Evolutionary conservation across 164 flowering plant species (phyloP), one percentile per base, ranked within the genome.

Genomic region (Protea cynaroides): DNA sequence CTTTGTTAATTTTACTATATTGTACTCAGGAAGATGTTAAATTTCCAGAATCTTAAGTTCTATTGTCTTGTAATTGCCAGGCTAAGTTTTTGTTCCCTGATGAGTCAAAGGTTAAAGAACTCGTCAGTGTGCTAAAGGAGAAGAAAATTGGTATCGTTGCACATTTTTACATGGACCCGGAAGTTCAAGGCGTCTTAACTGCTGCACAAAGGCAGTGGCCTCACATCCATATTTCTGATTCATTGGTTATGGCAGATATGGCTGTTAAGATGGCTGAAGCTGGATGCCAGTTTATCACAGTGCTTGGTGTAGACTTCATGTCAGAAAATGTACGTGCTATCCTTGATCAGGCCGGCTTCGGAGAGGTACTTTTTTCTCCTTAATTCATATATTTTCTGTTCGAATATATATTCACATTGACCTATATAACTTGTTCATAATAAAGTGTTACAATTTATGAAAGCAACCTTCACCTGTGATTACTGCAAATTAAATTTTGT

Each of bases 131-230:
- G 77, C 82, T 94, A 21, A 85, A 76, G 80, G 90, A 86, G 79
- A 91, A 87, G 85, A 83, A 83, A 71, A 88, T 94, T 75, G 97
- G 97, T 21, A 79, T 94, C 52, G 97, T 82, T 67, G 99, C 99
- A 25, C 99, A 94, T 63, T 94, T 94, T 75, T 94, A 92, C 79
- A 92, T 92, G 99, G 99, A 94, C 71, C 97, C 99, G 51, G 97
- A 94, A 79, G 99, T 94, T 50, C 97, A 94, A 79, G 99, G 99
- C 12, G 82, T 94, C 58, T 76, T 94, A 71, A 89, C 96, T 64
- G 90, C 96, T 66, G 97, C 99, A 44, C 83, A 86, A 76, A 86
- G 84, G 77, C 79, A 78, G 34, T 94, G 99, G 99, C 97, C 99
- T 50, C 97, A 92, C 65, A 92, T 94, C 62, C 67, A 85, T 71